Evolutionary conservation across 169 alveolate genomes (phyloP).

Genomic region (Babesia gibsoni): DNA sequence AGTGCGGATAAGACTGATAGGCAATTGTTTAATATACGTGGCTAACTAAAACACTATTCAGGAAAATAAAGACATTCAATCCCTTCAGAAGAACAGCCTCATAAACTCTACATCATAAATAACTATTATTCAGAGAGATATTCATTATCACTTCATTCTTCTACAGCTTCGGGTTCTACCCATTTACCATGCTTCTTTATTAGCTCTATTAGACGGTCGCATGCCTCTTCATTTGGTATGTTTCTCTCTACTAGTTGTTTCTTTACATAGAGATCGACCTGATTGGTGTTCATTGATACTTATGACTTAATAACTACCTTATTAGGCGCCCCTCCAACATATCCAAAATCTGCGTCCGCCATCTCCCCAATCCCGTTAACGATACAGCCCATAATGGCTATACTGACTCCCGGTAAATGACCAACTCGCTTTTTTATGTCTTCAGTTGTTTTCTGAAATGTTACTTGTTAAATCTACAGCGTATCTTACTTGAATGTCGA

Average conservation of each 20-base stretch:
- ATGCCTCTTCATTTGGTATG: slow-evolving; percentile 77
- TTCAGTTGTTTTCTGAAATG: slow-evolving; percentile 72
- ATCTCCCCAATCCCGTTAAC: slow-evolving; percentile 89
- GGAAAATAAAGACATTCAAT: too few species aligned
- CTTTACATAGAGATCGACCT: slow-evolving; percentile 82
- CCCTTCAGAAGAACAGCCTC: too few species aligned
- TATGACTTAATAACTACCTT: slow-evolving; percentile 40
- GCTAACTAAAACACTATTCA: too few species aligned
- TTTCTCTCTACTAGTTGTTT: slow-evolving; percentile 76
- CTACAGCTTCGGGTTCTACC: slow-evolving; percentile 67
- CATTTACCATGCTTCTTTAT: slow-evolving; percentile 68
- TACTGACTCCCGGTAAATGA: slow-evolving; percentile 84
- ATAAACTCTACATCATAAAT: too few species aligned
- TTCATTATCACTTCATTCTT: too few species aligned
- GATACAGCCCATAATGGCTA: slow-evolving; percentile 89
- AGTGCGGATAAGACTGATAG: too few species aligned
- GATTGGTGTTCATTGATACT: neutral
- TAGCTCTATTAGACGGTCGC: slow-evolving; percentile 76
- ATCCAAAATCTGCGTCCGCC: slow-evolving; percentile 91
- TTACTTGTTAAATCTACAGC: neutral
- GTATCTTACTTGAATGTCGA: slow-evolving; percentile 69
- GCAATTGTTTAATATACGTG: too few species aligned
- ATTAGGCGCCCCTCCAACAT: slow-evolving; percentile 81
- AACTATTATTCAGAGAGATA: too few species aligned
- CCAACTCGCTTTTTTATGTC: slow-evolving; percentile 78